Base-by-base conservation (phyloP, 257 asterid species). In the Paraleonurus japonicus region DNA sequence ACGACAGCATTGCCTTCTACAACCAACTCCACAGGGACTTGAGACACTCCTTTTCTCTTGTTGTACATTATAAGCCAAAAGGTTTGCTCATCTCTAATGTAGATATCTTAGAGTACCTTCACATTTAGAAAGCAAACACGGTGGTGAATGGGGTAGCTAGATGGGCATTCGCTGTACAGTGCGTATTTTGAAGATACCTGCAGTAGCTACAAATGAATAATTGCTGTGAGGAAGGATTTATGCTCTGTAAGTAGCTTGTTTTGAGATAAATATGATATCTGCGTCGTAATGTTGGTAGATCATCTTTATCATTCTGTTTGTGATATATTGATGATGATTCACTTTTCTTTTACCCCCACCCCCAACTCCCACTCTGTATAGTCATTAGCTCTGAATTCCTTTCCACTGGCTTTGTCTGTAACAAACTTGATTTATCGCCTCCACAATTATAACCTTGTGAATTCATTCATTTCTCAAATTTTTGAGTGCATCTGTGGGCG, bases 81-180 rank as follows among this genome's bases (percentile, higher is more conserved):
- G 67, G 43, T 69, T 19, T 54, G 54, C 74, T 11, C 62, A 7
- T 45, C 71, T 63, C 13, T 13, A 69, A 70, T 55, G 70, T 72
- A 65, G 61, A 61, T 73, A 41, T 35, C 54, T 16, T 43, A 9
- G 79, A 55, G 45, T 37, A 19, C 78, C 65, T 28, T 51, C 58
- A 16, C 5, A 35, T 62, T 23, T 48, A 53, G 79, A 45, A 45
- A 60, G 63, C 23, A 63, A 32, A 67, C 7, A 16, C 53, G 62
- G 61, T 39, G 50, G 76, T 61, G 63, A 65, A 78, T 66, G 71
- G 19, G 64, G 66, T 4, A 23, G 64, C 61, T 4, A n/a, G 55
- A 55, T 17, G 67, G 23, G 54, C 67, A 73, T 54, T 70, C 17
- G 8, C 50, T 88, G 90, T 84, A 82, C 79, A 88, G 85, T 61